Base-by-base conservation (phyloP, 1,139 yeast species). In the Candida dubliniensis region DNA sequence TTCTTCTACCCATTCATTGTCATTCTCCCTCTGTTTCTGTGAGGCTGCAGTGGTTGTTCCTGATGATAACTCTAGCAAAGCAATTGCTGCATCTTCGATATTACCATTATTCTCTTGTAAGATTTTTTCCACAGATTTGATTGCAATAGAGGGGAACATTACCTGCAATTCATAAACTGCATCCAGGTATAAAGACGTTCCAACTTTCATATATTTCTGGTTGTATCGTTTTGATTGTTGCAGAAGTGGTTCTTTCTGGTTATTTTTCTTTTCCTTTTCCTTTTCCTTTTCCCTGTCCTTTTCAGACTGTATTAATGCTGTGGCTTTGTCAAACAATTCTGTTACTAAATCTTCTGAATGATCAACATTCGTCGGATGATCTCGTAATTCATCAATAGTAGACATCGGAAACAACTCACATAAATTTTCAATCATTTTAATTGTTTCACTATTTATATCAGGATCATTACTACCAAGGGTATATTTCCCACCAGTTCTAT, bases 391-490 rank as follows among this genome's bases (percentile, higher is more conserved):
- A 15, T 63, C 55, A 23, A 65, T 57, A 9, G 62, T 49, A 31
- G 55, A 46, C 6, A 53, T 48, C 2, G 72, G 72, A 39, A 67
- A 67, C 35, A 66, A 46, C 32, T 64, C 68, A 14, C 61, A 53
- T 33, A 66, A 49, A 3, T 49, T 42, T 15, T 64, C 67, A 9
- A 62, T 58, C 23, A 52, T 18, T 15, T 42, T 38, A n/a, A 52
- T 34, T 18, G 23, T 18, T 18, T 18, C 23, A 18, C 5, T 18
- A 18, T 18, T 18, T 18, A 18, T 18, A 18, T 18, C 23, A 18
- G 5, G 5, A 18, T 18, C 5, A 18, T 18, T 18, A 18, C 23
- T 18, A 18, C 23, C 23, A 5, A 4, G 3, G 23, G 23, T 18
- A 18, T 5, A 18, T 18, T 18, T 18, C 23, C 23, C 23, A 18